phyloP scores from a whole-genome alignment of 2,329 filamentous ascomycete species.

The Amauroascus niger region DNA sequence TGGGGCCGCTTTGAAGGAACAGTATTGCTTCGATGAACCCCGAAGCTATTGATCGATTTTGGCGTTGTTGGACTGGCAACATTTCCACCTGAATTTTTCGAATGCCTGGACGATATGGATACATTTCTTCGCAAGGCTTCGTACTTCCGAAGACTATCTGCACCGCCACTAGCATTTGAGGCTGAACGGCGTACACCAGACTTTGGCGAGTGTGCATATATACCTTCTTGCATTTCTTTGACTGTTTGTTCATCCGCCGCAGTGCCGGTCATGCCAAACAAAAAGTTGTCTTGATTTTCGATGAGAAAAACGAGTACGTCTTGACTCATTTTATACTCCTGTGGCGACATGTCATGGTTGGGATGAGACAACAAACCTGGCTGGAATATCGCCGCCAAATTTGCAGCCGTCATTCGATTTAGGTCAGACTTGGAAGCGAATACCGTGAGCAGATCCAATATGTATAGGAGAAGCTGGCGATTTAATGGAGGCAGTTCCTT shows the following conservation, averaged over 20 bases:
- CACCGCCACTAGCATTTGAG: slow-evolving; percentile 80
- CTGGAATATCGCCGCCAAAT: slow-evolving; percentile 93
- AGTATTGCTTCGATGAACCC: slow-evolving; percentile 76
- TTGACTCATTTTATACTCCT: slow-evolving; percentile 90
- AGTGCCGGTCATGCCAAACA: slow-evolving; percentile 98
- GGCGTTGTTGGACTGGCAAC: slow-evolving; percentile 57
- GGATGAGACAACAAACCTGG: slow-evolving; percentile 93
- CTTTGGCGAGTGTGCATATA: slow-evolving; percentile 38
- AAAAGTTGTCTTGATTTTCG: slow-evolving; percentile 95
- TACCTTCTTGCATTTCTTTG: slow-evolving; percentile 59
- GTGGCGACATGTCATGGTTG: slow-evolving; percentile 85
- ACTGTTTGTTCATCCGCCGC: slow-evolving; percentile 77
- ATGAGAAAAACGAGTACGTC: slow-evolving; percentile 96
- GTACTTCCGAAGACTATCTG: slow-evolving; percentile 74
- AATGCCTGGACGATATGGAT: slow-evolving; percentile 83
- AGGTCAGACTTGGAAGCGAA: slow-evolving; percentile 94
- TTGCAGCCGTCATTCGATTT: slow-evolving; percentile 93
- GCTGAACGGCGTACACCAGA: slow-evolving; percentile 57
- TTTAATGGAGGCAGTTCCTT: slow-evolving; percentile 88
- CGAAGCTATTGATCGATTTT: slow-evolving; percentile 42
- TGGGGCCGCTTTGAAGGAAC: slow-evolving; percentile 67
- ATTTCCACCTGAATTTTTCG: slow-evolving; percentile 58
- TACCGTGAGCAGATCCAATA: slow-evolving; percentile 87
- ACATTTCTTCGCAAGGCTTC: slow-evolving; percentile 70
- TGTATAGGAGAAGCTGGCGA: slow-evolving; percentile 86